phyloP scores from a whole-genome alignment of 495 filamentous ascomycete species.

The Aspergillus sclerotiicarbonarius region DNA sequence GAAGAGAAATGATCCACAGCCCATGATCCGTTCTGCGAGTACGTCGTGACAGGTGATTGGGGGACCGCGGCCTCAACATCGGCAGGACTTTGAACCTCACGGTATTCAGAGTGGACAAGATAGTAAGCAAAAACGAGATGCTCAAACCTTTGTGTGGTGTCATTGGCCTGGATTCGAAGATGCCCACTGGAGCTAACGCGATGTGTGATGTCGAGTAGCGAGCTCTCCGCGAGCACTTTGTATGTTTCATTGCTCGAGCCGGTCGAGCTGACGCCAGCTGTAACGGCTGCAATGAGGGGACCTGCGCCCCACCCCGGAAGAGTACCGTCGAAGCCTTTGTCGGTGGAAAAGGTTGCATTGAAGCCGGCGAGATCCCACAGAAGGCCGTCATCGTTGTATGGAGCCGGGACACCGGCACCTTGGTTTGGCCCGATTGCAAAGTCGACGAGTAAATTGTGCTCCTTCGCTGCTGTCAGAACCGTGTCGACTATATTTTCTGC shows the following conservation, averaged over 20 bases:
- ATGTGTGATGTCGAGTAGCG: background rate
- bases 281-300: background rate
- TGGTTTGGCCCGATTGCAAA: background rate
- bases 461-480: background rate
- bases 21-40: slow-evolving; percentile 27
- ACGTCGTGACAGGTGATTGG: background rate
- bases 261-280: background rate
- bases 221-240: background rate
- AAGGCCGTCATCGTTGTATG: background rate
- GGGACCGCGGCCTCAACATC: background rate
- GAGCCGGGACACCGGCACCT: slow-evolving; percentile 1
- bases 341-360: background rate
- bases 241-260: background rate
- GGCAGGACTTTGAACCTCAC: background rate
- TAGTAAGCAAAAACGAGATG: background rate
- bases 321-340: too few species aligned
- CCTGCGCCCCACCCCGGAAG: background rate
- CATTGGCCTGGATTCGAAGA: background rate
- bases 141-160: background rate
- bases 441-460: slow-evolving; percentile 1
- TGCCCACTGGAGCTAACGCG: background rate
- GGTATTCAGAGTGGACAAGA: background rate
- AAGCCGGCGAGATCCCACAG: background rate
- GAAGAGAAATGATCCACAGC: slow-evolving; percentile 32
- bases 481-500: background rate